Base-by-base conservation (phyloP, 2,329 filamentous ascomycete species). In the Lasiodiplodia theobromae region DNA sequence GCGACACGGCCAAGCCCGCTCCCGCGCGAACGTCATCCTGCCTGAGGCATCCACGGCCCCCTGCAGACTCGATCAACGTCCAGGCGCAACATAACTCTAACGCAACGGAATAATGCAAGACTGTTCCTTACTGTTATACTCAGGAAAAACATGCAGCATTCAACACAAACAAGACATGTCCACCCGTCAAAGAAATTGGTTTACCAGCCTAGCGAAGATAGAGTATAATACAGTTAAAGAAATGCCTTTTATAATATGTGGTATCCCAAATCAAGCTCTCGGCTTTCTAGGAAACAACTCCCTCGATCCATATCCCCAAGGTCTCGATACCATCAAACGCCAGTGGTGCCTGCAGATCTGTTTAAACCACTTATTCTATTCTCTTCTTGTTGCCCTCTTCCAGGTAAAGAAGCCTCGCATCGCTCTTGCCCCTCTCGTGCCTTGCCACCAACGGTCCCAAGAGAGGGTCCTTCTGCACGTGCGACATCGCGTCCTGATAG, bases 381-480 rank as follows among this genome's bases (percentile, higher is more conserved):
- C 96, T 92, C 87, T 97, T 99, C 87, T 99, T 99, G 38, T 40
- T 47, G 66, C 96, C 96, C 82, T 99, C 96, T 80, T 99, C 96
- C 67, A 96, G 88, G 73, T 91, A 96, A 38, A 93, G 87, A 73
- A 96, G 90, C 70, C 93, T 86, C 53, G 91, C 91, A 72, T 92
- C 92, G 81, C 93, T 97, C 71, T 93, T 87, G 2, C 94, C 93
- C 18, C 94, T 86, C 80, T 97, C 92, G 77, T 97, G 94, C 70
- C 82, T 83, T 25, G 75, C 77, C 0, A 96, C 86, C 70, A 97
- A 87, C 16, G 87, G 82, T 3, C 96, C 96, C 58, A 98, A 86
- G 21, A 99, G 79, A 69, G 89, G 88, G 77, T 97, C 93, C 77
- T 96, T 94, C 72, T 90, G 86, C 14, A 94, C 94, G 77, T 93